Base-by-base conservation (phyloP, 2,329 filamentous ascomycete genomes). In the Botrytis sinoallii region DNA sequence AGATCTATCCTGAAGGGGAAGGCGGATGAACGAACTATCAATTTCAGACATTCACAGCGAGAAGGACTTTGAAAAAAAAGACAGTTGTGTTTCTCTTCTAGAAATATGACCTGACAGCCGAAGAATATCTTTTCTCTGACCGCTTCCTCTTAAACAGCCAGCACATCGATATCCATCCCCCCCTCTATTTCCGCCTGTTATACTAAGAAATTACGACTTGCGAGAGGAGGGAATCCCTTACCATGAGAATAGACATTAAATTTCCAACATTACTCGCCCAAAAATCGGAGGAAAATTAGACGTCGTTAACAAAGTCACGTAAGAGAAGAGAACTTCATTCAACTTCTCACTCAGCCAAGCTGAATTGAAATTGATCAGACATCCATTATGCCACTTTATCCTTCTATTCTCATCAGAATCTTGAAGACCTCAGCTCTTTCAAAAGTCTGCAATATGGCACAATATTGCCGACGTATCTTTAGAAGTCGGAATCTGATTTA, bases 131-230 rank as follows among this genome's bases (percentile, higher is more conserved):
- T 32, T 66, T 52, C 44, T 32, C 16, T 29, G 35, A 35, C 12
- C 20, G 25, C 44, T 66, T n/a, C 64, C n/a, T 66, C 44, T 32
- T 29, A 25, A 8, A 38, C 32, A 66, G 25, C 3, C 25, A 22
- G 7, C 25, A 66, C 16, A 16, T n/a, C n/a, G 32, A 32, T 18
- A 2, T 3, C 3, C 18, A 4, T 10, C 12, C 7, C 22, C 35
- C n/a, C 29, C n/a, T 35, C 7, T 9, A 0, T 6, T 40, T 14
- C n/a, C 12, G 18, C 4, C 32, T 6, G 2, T 3, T 2, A 4
- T 22, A 25, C 1, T 2, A 25, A 52, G 4, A 9, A 52, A 3
- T 25, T 12, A 25, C 9, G 22, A 52, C 22, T 52, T 5, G 22
- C 1, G 22, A 52, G 46, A 52, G 3, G 9, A 10, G 10, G 3